phyloP scores from a whole-genome alignment of 345 rosid genomes.

The Eucalyptus coolabah region DNA sequence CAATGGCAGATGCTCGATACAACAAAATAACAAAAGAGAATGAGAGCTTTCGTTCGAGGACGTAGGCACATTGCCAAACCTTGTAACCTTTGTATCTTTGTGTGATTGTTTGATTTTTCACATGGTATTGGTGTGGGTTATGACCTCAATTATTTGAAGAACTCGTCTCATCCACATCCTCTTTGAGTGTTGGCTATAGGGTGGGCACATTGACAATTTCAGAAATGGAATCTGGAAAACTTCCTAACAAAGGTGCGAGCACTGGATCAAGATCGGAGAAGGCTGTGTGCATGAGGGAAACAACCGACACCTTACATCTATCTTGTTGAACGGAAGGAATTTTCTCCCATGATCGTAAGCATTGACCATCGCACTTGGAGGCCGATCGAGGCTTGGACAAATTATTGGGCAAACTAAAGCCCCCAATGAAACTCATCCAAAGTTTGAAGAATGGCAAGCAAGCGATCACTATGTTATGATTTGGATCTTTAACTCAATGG shows the following conservation, averaged over 20 bases:
- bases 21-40: too few species aligned
- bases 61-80: too few species aligned
- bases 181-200: too few species aligned
- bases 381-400: neutral
- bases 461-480: accelerated
- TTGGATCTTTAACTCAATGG: neutral
- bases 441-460: neutral
- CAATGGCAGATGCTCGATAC: too few species aligned
- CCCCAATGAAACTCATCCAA: accelerated
- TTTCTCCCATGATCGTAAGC: neutral
- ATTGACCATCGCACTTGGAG: neutral
- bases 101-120: too few species aligned
- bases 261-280: accelerated
- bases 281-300: neutral
- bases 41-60: too few species aligned
- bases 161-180: too few species aligned
- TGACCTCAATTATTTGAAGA: too few species aligned
- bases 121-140: accelerated
- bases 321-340: neutral
- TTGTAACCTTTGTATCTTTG: too few species aligned
- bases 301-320: neutral
- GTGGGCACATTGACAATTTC: too few species aligned
- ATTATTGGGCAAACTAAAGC: neutral
- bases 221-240: accelerated
- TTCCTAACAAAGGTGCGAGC: too few species aligned